phyloP scores from a whole-genome alignment of 768 basidiomycete species.

The Russula sp. region DNA sequence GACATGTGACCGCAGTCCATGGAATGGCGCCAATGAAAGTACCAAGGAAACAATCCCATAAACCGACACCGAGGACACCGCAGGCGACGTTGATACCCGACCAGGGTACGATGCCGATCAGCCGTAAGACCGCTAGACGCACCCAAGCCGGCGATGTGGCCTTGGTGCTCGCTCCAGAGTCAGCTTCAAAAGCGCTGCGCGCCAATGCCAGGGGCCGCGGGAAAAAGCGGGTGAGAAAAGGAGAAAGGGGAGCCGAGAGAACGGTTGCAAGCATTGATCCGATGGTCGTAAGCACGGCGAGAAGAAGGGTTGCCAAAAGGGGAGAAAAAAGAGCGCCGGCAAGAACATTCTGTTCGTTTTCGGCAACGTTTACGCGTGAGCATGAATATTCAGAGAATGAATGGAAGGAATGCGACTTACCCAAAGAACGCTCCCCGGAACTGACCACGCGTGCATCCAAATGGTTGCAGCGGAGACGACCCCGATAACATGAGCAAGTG shows the following conservation, averaged over 20 bases:
- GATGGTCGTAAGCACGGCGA: slow-evolving; percentile 79
- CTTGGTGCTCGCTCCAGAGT: slow-evolving; percentile 40
- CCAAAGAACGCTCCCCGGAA: slow-evolving; percentile 92
- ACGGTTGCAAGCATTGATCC: slow-evolving; percentile 80
- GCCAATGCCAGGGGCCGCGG: slow-evolving; percentile 84
- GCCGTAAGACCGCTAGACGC: slow-evolving; percentile 77
- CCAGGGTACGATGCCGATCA: slow-evolving; percentile 94
- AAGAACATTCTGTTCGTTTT: slow-evolving; percentile 65
- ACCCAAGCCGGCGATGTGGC: slow-evolving; percentile 57
- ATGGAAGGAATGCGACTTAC: slow-evolving; percentile 38
- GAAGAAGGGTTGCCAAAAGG: slow-evolving; percentile 68
- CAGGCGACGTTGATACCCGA: slow-evolving; percentile 96
- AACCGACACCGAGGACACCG: slow-evolving; percentile 79
- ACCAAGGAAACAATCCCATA: slow-evolving; percentile 71
- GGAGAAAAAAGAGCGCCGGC: slow-evolving; percentile 85
- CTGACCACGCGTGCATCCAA: slow-evolving; percentile 98
- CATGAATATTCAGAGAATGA: slow-evolving; percentile 5
- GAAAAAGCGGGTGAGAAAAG: slow-evolving; percentile 73
- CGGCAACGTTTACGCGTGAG: background rate
- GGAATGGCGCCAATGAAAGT: slow-evolving; percentile 80
- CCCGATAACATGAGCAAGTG: slow-evolving; percentile 69
- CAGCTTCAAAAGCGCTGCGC: slow-evolving; percentile 69
- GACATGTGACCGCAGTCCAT: slow-evolving; percentile 90
- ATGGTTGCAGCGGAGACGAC: slow-evolving; percentile 80
- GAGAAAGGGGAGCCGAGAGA: slow-evolving; percentile 78